A percentile compares a stretch with the other conserved stretches of the same genome.
phyloP scores from a whole-genome alignment of 2,329 filamentous ascomycete species.

The Monosporascus sp. region DNA sequence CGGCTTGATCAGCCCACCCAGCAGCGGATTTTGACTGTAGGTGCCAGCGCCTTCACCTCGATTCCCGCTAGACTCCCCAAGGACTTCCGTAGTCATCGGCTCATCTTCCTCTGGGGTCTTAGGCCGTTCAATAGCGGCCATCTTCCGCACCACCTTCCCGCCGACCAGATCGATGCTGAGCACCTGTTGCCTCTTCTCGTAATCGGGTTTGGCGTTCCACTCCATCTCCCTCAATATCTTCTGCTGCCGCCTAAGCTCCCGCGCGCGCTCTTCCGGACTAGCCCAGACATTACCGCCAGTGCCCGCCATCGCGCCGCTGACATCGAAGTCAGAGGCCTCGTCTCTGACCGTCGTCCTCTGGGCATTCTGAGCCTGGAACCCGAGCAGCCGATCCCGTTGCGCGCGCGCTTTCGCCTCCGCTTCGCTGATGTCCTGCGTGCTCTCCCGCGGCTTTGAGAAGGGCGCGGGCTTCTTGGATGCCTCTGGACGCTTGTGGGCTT shows the following conservation, averaged over 20 bases:
- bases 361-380: constrained; percentile 82
- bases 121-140: constrained; percentile 58
- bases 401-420: constrained; percentile 66
- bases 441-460: constrained; percentile 46
- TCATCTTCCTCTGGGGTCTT: constrained; percentile 44
- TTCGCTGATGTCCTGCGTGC: constrained; percentile 36
- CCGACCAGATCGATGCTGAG: constrained; percentile 79
- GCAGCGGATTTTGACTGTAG: constrained; percentile 64
- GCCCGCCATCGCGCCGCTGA: constrained; percentile 38
- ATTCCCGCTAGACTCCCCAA: constrained; percentile 32
- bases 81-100: constrained; percentile 6
- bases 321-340: constrained; percentile 65
- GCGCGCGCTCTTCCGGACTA: constrained; percentile 72
- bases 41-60: constrained; percentile 43
- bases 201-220: constrained; percentile 78
- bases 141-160: constrained; percentile 69
- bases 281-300: constrained; percentile 70
- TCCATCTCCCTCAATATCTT: constrained; percentile 79
- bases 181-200: constrained; percentile 81
- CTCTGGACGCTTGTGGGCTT: constrained; percentile 60
- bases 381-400: constrained; percentile 75
- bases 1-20: constrained; percentile 61
- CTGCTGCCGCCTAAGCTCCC: constrained; percentile 81
- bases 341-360: constrained; percentile 79
- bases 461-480: constrained; percentile 56